Percentiles rank a stretch among this genome's conserved stretches.
These are phyloP conservation scores for Oligophagozyma castellii DNA, from an alignment of 1,139 yeast species.

Conservation along the genomic window DNA sequence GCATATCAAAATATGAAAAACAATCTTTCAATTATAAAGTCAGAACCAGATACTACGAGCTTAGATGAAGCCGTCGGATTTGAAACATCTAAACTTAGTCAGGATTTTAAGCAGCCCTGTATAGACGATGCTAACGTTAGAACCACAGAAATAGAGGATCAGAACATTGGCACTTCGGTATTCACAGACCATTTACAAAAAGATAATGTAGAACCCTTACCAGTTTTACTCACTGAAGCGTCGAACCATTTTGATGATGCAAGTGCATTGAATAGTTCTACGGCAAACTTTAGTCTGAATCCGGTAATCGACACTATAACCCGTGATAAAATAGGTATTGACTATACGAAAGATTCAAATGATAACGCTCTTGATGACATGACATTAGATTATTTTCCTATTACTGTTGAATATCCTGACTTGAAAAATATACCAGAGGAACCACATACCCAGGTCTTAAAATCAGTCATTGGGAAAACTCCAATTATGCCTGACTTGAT, in stretches of 20 bases:
- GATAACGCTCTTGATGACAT: conserved; percentile 41
- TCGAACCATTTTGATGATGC: background rate
- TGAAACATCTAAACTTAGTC: background rate
- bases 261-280: background rate
- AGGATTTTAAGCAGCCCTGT: too few species aligned
- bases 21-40: background rate
- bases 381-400: conserved; percentile 50
- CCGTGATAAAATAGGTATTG: background rate
- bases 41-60: background rate
- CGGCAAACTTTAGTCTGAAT: too few species aligned
- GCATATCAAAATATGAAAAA: background rate
- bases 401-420: conserved; percentile 20
- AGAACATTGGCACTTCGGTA: too few species aligned
- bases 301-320: background rate
- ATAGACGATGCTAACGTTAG: background rate
- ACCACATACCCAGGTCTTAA: too few species aligned
- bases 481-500: too few species aligned
- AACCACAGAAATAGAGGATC: too few species aligned
- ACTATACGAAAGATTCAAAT: conserved; percentile 4
- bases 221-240: background rate
- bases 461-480: too few species aligned
- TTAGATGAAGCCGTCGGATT: background rate
- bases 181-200: background rate
- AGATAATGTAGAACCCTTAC: background rate
- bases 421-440: too few species aligned